Base-by-base conservation (phyloP, 1,139 yeast species). In the Geotrichum carabidarum region DNA sequence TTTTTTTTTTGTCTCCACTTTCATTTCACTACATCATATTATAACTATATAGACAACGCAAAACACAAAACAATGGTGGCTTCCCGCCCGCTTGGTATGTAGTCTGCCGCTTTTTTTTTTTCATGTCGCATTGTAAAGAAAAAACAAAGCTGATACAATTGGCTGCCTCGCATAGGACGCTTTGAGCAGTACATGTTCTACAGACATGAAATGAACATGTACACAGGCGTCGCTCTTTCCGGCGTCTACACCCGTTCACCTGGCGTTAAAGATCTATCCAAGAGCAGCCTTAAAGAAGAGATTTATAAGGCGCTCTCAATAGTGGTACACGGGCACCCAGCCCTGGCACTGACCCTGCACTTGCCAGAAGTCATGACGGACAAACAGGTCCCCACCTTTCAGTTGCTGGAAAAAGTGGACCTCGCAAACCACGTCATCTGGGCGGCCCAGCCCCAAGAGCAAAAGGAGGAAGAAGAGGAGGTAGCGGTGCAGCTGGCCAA, bases 201-300 rank as follows among this genome's bases (percentile, higher is more conserved):
- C 27, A 22, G 27, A 22, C 55, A 52, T 27, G 44, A 43, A 31
- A 32, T 52, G 32, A 43, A 47, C 15, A 35, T 44, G 11, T 52
- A 52, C 42, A 35, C 35, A 8, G 38, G 40, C 1, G 51, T 52
- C 5, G 45, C 48, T 12, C n/a, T 47, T 3, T 42, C 55, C 2
- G 55, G 51, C 5, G 44, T 37, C 8, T 52, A 22, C 45, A 46
- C 36, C 35, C 18, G 17, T 9, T 8, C 37, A 2, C 12, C 17
- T 8, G 38, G 38, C 31, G 14, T 5, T 4, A 18, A 7, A n/a
- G 5, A 17, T 4, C 42, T 8, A 22, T 5, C 3, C 27, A 3
- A 15, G 27, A 11, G 2, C n/a, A 14, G 35, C 6, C 2, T 38
- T 11, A 7, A 32, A 9, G 5, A 22, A 3, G 27, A 22, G 5